Percentiles rank a stretch among this genome's conserved stretches.
These are phyloP conservation scores for Gossypium schwendimanii DNA, from an alignment of 441 rosid genomes.

Conservation along the genomic window DNA sequence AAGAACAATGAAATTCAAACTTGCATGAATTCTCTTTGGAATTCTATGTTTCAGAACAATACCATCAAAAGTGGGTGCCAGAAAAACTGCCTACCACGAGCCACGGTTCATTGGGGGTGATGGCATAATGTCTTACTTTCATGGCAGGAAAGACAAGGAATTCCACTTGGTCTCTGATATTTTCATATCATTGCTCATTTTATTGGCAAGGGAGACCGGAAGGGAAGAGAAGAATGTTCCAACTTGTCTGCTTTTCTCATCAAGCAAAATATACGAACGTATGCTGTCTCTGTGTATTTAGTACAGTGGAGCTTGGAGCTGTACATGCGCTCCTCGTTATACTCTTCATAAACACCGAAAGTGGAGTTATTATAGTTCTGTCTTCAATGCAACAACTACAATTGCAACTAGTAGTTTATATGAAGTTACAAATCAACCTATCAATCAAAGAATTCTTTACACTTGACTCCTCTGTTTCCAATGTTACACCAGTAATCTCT, in stretches of 20 bases:
- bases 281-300: not conserved
- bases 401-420: not conserved
- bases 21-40: not conserved
- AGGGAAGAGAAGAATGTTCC: not conserved
- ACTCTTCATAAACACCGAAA: not conserved
- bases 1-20: not conserved
- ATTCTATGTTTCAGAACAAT: conserved; percentile 11
- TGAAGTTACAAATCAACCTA: not conserved
- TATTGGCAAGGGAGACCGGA: conserved; percentile 31
- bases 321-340: not conserved
- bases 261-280: not conserved
- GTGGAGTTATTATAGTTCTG: not conserved
- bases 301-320: not conserved
- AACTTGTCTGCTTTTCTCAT: not conserved
- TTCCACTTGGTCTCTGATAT: conserved; percentile 45
- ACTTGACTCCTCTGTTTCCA: not conserved
- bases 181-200: conserved; percentile 47
- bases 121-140: conserved; percentile 46
- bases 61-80: not conserved
- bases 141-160: conserved; percentile 37
- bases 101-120: conserved; percentile 47
- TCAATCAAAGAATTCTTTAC: not conserved
- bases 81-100: conserved; percentile 12
- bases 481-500: conserved; percentile 30
- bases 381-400: not conserved